Conservation (phyloP, 208 protist genomes). For the Trichomonas tenax region DNA sequence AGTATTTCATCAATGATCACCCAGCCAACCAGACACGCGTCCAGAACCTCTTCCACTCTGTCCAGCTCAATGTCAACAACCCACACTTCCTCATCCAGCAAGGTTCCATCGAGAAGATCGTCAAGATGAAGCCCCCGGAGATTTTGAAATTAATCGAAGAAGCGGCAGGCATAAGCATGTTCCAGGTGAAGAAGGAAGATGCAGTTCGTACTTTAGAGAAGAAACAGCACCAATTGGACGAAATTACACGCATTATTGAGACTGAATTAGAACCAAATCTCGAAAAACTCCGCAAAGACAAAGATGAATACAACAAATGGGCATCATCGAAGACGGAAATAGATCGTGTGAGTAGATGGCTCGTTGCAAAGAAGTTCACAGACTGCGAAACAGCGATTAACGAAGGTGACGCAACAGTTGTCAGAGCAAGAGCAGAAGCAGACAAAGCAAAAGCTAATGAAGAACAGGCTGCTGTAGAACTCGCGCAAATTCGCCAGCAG, state of each 20-base stretch:
- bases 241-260: slow-evolving; percentile 47
- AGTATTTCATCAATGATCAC: slow-evolving; percentile 98
- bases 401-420: background rate
- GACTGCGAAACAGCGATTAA: slow-evolving; percentile 6
- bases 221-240: slow-evolving; percentile 79
- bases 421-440: background rate
- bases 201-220: slow-evolving; percentile 86
- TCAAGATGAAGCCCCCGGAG: slow-evolving; percentile 98
- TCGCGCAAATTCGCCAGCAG: slow-evolving; percentile 35
- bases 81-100: slow-evolving; percentile 99
- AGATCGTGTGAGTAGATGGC: slow-evolving; percentile 49
- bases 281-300: slow-evolving; percentile 51
- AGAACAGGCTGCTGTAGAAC: slow-evolving; percentile 31
- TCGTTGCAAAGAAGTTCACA: slow-evolving; percentile 39
- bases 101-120: slow-evolving; percentile 95
- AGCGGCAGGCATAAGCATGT: slow-evolving; percentile 96
- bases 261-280: slow-evolving; percentile 69
- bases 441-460: slow-evolving; percentile 16
- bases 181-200: slow-evolving; percentile 84
- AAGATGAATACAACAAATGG: slow-evolving; percentile 56
- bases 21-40: slow-evolving; percentile 80
- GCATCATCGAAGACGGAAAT: slow-evolving; percentile 39
- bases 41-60: slow-evolving; percentile 96
- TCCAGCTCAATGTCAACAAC: slow-evolving; percentile 99
- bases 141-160: slow-evolving; percentile 96